Percentiles rank a stretch among this genome's conserved stretches.
Conservation (phyloP, 148 eudicot genomes). For the Vaccinium macrocarpon region DNA sequence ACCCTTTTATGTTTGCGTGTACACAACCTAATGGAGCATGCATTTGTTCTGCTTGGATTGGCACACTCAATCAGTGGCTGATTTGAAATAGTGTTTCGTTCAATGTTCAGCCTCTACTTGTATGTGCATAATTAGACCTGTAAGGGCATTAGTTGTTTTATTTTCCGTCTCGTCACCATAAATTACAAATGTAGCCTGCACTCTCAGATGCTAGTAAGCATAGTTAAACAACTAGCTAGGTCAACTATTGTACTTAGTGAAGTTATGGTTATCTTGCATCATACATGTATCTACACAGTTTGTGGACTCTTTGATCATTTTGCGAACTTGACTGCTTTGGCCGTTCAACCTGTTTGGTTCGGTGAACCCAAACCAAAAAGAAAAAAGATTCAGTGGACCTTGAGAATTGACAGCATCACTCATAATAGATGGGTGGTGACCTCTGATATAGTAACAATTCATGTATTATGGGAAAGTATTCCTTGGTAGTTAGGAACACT, state of each 20-base stretch:
- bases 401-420: not conserved
- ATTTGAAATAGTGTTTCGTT: not conserved
- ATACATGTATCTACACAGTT: not conserved
- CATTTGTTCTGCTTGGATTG: conserved; percentile 2
- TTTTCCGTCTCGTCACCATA: not conserved
- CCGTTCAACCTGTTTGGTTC: not conserved
- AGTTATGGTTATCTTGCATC: not conserved
- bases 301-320: conserved; percentile 7
- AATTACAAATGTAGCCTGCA: not conserved
- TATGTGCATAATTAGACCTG: conserved; percentile 1
- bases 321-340: not conserved
- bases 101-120: not conserved
- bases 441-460: not conserved
- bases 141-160: not conserved
- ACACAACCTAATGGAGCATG: not conserved
- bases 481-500: not conserved
- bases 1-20: not conserved
- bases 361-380: not conserved
- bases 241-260: not conserved
- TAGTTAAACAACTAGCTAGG: not conserved
- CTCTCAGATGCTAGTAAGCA: not conserved
- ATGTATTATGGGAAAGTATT: not conserved
- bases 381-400: not conserved
- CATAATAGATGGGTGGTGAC: not conserved
- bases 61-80: not conserved